Evolutionary conservation across 2,329 filamentous ascomycete genomes (phyloP).

Genomic region (Ilyonectria sp.): DNA sequence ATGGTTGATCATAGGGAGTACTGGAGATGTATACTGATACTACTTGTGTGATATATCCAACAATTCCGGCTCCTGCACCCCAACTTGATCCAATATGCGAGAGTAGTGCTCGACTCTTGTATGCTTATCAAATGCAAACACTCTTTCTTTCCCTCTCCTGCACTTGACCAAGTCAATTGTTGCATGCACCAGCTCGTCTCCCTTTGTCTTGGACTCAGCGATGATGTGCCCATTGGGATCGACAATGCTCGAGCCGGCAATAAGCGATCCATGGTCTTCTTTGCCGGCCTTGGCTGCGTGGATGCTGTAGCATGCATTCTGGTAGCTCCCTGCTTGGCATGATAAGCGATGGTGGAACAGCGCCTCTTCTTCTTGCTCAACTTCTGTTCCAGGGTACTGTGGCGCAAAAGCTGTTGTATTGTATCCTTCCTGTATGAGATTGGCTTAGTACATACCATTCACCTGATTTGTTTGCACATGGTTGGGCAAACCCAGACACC

Average conservation of each 20-base stretch:
- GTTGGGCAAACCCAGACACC: neutral
- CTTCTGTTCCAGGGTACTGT: constrained; percentile 54
- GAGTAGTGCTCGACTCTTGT: constrained; percentile 60
- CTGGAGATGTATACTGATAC: neutral
- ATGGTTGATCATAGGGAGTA: neutral
- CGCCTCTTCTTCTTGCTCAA: constrained; percentile 61
- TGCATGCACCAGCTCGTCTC: constrained; percentile 65
- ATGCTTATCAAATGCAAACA: constrained; percentile 62
- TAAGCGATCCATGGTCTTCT: constrained; percentile 61
- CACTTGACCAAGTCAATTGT: constrained; percentile 65
- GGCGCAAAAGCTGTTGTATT: constrained; percentile 66
- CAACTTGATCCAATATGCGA: constrained; percentile 56
- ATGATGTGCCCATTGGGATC: constrained; percentile 64
- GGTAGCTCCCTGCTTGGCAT: constrained; percentile 67
- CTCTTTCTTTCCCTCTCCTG: constrained; percentile 62
- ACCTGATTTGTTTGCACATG: too few species aligned
- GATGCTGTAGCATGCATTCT: constrained; percentile 67
- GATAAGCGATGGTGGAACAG: constrained; percentile 67
- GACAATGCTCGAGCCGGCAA: constrained; percentile 64
- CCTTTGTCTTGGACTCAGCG: constrained; percentile 62
- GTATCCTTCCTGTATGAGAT: constrained; percentile 55
- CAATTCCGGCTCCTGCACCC: constrained; percentile 44
- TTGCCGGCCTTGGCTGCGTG: constrained; percentile 64
- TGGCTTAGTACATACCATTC: neutral
- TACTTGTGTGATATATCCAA: neutral